Percentiles rank a stretch among this genome's conserved stretches.
Evolutionary conservation across 192 early-diverging fungal genomes (phyloP).

Genomic region (Cladochytrium replicatum): DNA sequence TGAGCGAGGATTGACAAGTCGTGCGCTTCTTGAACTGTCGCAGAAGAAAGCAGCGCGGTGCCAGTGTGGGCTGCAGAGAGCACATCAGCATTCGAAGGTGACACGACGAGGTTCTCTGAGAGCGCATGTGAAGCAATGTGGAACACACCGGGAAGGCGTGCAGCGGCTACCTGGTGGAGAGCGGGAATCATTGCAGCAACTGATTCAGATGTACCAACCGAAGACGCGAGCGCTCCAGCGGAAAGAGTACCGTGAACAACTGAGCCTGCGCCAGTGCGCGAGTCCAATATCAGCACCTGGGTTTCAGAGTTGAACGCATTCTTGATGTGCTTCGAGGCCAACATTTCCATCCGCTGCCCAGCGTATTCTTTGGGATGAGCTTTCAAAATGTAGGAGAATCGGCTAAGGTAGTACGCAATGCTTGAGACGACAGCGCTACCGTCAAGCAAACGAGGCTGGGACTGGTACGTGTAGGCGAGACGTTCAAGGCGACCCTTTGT

Average conservation of each 20-base stretch:
- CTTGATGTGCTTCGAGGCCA: constrained; percentile 50
- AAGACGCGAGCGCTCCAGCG: constrained; percentile 32
- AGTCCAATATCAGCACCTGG: constrained; percentile 67
- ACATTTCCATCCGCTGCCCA: constrained; percentile 53
- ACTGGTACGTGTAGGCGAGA: too few relatives aligned
- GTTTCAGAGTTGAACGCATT: constrained; percentile 63
- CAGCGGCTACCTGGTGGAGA: constrained; percentile 58
- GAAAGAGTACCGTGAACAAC: constrained; percentile 68
- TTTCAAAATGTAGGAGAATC: constrained; percentile 78
- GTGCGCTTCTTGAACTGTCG: constrained; percentile 75
- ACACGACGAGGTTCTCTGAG: constrained; percentile 44
- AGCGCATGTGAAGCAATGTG: constrained; percentile 69
- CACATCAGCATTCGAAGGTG: constrained; percentile 57
- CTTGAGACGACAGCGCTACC: constrained; percentile 61
- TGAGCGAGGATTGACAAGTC: constrained; percentile 81
- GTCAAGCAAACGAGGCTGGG: too few relatives aligned
- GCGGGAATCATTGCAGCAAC: constrained; percentile 76
- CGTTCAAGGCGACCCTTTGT: too few relatives aligned
- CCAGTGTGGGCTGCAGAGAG: constrained; percentile 68
- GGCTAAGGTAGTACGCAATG: constrained; percentile 68
- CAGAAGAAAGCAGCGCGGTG: constrained; percentile 64
- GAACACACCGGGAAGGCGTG: constrained; percentile 59
- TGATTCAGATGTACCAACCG: constrained; percentile 62
- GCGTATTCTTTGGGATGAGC: constrained; percentile 46
- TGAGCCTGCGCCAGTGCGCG: constrained; percentile 65